Conservation (phyloP, 768 basidiomycete genomes). For the Dentipellis sp. region DNA sequence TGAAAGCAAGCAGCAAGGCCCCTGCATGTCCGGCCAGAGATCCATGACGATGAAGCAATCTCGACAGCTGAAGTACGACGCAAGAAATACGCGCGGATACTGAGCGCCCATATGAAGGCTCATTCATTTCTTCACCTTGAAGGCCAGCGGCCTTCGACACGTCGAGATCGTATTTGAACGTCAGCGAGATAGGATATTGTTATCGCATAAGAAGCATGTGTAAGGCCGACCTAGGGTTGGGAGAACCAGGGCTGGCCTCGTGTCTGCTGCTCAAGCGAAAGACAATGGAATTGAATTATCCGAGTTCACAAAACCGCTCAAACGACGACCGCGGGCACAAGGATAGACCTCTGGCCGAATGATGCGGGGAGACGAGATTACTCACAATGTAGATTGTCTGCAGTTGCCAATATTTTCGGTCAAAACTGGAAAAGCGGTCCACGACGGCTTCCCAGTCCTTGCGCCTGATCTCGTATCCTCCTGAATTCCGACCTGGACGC, state of each 20-base stretch:
- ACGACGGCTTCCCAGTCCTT: conserved; percentile 30
- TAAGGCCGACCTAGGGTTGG: no score
- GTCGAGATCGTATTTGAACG: not conserved
- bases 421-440: conserved; percentile 18
- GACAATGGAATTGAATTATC: not conserved
- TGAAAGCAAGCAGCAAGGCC: not conserved
- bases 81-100: no score
- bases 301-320: no score
- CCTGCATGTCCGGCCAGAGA: no score
- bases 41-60: no score
- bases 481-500: conserved; percentile 19
- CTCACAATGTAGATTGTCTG: conserved; percentile 62
- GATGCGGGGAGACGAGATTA: conserved; percentile 2
- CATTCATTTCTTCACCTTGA: no score
- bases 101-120: no score
- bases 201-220: no score
- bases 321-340: no score
- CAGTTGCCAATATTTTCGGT: conserved; percentile 48
- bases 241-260: no score
- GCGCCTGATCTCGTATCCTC: conserved; percentile 60
- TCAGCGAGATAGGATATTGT: not conserved
- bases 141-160: not conserved
- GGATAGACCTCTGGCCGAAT: not conserved
- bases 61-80: no score
- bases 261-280: not conserved